Conservation (phyloP, 176 grass and related monocot genomes). For the Alloteropsis semialata region DNA sequence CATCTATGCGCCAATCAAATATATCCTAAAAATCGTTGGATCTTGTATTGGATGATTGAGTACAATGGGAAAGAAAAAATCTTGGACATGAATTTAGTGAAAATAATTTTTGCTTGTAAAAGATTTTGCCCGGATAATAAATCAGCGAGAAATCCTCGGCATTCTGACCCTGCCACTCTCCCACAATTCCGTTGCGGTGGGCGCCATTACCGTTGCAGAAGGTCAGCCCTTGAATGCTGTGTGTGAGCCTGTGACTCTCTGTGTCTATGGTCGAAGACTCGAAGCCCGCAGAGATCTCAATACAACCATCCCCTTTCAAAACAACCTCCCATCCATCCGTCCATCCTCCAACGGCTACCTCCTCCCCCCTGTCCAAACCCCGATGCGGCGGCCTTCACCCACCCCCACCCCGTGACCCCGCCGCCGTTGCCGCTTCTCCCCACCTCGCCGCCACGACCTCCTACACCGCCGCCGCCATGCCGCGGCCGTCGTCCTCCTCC, state of each 20-base stretch:
- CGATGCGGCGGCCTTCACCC: background rate
- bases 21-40: too few species aligned
- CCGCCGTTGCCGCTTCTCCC: background rate
- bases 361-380: background rate
- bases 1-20: too few species aligned
- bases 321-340: background rate
- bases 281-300: background rate
- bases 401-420: background rate
- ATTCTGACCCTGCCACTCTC: too few species aligned
- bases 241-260: too few species aligned
- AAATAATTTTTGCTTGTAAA: too few species aligned
- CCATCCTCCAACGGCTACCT: constrained; percentile 38
- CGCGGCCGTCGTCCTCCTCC: constrained; percentile 7
- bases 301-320: background rate
- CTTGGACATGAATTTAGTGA: too few species aligned
- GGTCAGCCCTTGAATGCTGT: constrained; percentile 6
- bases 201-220: background rate
- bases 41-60: too few species aligned
- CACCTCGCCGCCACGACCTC: background rate
- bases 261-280: background rate
- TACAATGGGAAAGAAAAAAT: too few species aligned
- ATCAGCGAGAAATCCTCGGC: too few species aligned
- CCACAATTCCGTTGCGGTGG: background rate
- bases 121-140: too few species aligned
- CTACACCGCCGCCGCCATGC: background rate